Conservation (phyloP, 306 rosid genomes). For the Parietaria judaica region DNA sequence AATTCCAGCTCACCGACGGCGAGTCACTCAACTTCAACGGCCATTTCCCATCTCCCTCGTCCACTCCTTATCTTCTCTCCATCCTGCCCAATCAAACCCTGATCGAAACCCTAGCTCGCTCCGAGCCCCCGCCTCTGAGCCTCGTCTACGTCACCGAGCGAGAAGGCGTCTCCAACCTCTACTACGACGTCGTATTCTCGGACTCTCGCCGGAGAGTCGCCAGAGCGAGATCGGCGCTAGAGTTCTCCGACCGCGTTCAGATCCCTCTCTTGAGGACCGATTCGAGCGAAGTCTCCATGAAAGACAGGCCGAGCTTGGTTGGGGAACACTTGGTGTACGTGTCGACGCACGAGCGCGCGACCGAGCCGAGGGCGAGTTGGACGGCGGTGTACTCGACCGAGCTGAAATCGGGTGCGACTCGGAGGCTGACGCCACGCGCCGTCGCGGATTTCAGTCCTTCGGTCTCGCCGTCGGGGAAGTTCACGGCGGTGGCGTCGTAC, state of each 20-base stretch:
- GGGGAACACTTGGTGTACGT: conserved; percentile 51
- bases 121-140: conserved; percentile 25
- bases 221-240: conserved; percentile 33
- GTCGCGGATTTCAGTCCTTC: conserved; percentile 82
- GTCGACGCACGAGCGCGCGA: conserved; percentile 65
- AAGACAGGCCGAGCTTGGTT: conserved; percentile 54
- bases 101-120: conserved; percentile 11
- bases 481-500: conserved; percentile 81
- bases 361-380: conserved; percentile 52
- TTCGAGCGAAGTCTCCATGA: conserved; percentile 36
- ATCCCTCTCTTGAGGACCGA: conserved; percentile 33
- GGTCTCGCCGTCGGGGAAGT: conserved; percentile 64
- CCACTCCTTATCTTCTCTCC: conserved; percentile 21
- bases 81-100: conserved; percentile 22
- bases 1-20: conserved; percentile 65
- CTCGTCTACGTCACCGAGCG: conserved; percentile 71
- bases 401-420: conserved; percentile 48
- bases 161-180: conserved; percentile 41
- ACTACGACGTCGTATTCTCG: conserved; percentile 45
- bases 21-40: conserved; percentile 75
- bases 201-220: not conserved
- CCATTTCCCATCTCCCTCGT: conserved; percentile 43
- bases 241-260: conserved; percentile 42
- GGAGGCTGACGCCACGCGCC: conserved; percentile 57
- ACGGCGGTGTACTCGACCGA: conserved; percentile 75